These are phyloP conservation scores for Pestalotiopsis fici DNA, from an alignment of 2,329 filamentous ascomycete species.

Conservation along the genomic window DNA sequence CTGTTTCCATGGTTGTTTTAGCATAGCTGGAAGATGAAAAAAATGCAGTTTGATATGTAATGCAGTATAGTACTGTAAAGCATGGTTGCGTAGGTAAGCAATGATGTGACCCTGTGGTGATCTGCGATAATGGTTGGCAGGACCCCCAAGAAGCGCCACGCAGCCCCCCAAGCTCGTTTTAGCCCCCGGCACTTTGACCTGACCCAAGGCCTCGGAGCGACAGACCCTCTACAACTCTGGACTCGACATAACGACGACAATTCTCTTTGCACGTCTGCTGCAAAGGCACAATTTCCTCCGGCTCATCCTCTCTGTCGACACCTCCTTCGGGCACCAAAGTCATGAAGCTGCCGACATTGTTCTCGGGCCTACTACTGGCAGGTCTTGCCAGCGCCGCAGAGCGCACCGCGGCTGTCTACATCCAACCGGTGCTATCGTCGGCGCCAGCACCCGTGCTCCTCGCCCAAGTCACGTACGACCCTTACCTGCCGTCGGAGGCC, in stretches of 20 bases:
- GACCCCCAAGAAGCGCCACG: not conserved
- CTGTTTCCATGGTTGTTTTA: not conserved
- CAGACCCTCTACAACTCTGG: not conserved
- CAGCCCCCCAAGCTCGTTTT: slow-evolving; percentile 1
- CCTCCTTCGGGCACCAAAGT: slow-evolving; percentile 15
- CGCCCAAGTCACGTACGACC: slow-evolving; percentile 58
- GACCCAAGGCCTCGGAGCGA: not conserved
- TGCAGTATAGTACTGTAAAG: not conserved
- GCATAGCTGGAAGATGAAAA: not conserved
- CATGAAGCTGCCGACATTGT: slow-evolving; percentile 43
- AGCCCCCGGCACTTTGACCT: not conserved
- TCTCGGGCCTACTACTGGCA: slow-evolving; percentile 43
- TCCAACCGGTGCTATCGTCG: slow-evolving; percentile 48
- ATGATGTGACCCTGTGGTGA: not conserved
- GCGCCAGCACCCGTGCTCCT: slow-evolving; percentile 42
- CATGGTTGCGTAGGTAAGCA: not conserved
- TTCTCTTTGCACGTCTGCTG: not conserved
- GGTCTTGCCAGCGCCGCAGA: slow-evolving; percentile 36
- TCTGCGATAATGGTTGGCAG: not conserved
- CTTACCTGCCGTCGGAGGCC: slow-evolving; percentile 41
- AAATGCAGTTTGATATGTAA: not conserved
- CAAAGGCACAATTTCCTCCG: not conserved
- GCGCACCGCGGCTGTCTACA: slow-evolving; percentile 52
- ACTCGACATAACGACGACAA: not conserved
- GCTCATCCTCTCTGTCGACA: not conserved